Base-by-base conservation (phyloP, 78 protist species). In the Dictyostelium citrinum region DNA sequence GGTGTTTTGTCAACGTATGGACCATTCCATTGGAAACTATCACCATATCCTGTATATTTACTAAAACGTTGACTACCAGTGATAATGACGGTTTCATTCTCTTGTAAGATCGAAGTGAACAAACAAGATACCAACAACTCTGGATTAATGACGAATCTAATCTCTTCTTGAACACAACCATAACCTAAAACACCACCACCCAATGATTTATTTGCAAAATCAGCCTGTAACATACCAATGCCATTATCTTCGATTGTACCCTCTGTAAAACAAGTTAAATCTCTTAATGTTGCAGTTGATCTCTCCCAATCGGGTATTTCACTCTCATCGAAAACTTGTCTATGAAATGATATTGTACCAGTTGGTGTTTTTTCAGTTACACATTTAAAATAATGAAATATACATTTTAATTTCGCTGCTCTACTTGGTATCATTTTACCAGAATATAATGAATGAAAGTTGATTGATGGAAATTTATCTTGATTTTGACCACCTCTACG, bases 101-200 rank as follows among this genome's bases (percentile, higher is more conserved):
- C 96, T n/a, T 20, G 58, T 9, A 97, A 16, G 17, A 24, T 41
- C 31, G 70, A 90, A 20, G 83, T 80, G 49, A 97, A 68, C 29
- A 92, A 68, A 22, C 84, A 24, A 1, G 96, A 81, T n/a, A 91
- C 90, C 12, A 96, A 22, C 43, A 95, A 74, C 37, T 95, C 95
- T 9, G 98, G 95, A 85, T 96, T 58, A 5, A 86, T 75, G 11
- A 91, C 22, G 74, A 97, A 96, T 76, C 96, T 68, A 82, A 96
- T 95, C 75, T 97, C 98, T 75, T 97, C 98, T 71, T 97, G 98
- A 20, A 96, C 97, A 16, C 92, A 82, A 10, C 98, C 98, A 83
- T 95, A 76, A 29, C 97, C 91, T 5, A 97, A 49, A 16, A 91
- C 98, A 20, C 98, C 98, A 41, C 98, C 98, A 46, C 98, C 98